Evolutionary conservation across 306 rosid genomes (phyloP).

Genomic region (Sesbania bispinosa): DNA sequence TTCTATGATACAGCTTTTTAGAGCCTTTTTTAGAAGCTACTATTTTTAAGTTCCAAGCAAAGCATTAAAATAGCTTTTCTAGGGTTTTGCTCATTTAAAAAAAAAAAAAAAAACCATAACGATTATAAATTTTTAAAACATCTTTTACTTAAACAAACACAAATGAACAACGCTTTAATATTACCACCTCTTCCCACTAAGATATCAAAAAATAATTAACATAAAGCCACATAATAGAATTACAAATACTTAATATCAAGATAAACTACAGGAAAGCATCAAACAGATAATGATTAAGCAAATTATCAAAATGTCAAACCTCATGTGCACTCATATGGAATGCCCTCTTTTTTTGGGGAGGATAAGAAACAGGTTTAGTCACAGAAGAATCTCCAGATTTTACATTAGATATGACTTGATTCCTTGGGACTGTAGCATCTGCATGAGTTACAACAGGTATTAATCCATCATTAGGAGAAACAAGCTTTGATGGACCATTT

Average conservation of each 20-base stretch:
- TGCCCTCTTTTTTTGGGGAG: slow-evolving; percentile 51
- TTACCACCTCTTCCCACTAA: not conserved
- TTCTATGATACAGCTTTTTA: not conserved
- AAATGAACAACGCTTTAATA: not conserved
- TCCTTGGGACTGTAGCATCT: slow-evolving; percentile 28
- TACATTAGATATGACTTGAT: slow-evolving; percentile 27
- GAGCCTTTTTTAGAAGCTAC: not conserved
- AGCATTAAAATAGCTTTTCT: not conserved
- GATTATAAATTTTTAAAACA: not conserved
- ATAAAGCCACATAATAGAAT: not conserved
- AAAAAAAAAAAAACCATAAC: not conserved
- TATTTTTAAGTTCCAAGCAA: not conserved
- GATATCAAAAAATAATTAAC: not conserved
- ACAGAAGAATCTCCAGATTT: slow-evolving; percentile 36
- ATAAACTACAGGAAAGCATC: not conserved
- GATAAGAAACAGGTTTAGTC: slow-evolving; percentile 26
- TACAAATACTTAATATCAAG: not conserved
- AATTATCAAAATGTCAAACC: slow-evolving; percentile 53
- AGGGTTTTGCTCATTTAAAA: not conserved
- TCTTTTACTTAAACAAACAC: not conserved
- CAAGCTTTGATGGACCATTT: slow-evolving; percentile 37
- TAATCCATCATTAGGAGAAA: slow-evolving; percentile 28
- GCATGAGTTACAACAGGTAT: slow-evolving; percentile 29
- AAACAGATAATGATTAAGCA: not conserved
- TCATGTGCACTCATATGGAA: slow-evolving; percentile 92